phyloP scores from a whole-genome alignment of 768 basidiomycete genomes.

The Kwoniella europaea region DNA sequence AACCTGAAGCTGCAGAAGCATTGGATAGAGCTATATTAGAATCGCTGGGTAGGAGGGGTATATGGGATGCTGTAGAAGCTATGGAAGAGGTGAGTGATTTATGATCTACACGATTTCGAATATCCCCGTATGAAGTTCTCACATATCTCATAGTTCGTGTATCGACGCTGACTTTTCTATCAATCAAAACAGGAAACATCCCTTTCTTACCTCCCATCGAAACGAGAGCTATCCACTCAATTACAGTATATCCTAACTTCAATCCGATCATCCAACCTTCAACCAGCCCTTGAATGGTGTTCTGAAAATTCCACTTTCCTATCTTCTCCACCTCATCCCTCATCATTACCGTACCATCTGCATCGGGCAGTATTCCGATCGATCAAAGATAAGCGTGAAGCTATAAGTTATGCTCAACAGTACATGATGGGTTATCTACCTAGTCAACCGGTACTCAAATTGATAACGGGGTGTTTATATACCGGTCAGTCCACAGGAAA shows the following conservation, averaged over 20 bases:
- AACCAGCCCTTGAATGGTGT: constrained; percentile 83
- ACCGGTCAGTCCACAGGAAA: constrained; percentile 52
- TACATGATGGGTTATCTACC: constrained; percentile 70
- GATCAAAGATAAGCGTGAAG: constrained; percentile 64
- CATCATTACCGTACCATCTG: constrained; percentile 84
- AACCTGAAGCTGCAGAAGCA: constrained; percentile 34
- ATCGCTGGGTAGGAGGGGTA: constrained; percentile 48
- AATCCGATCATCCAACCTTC: constrained; percentile 47
- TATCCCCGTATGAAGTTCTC: no score
- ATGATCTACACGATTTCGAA: no score
- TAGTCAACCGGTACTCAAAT: constrained; percentile 45
- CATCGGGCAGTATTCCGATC: constrained; percentile 89
- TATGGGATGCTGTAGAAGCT: constrained; percentile 50
- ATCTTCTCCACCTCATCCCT: constrained; percentile 65
- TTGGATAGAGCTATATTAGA: constrained; percentile 49
- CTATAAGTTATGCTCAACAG: constrained; percentile 75
- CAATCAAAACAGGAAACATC: constrained; percentile 36
- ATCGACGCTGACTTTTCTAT: not conserved
- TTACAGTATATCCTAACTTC: constrained; percentile 43
- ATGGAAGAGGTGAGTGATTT: constrained; percentile 39
- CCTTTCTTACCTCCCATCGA: constrained; percentile 31
- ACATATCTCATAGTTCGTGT: no score
- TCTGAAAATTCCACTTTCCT: constrained; percentile 70
- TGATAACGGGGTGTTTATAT: constrained; percentile 48
- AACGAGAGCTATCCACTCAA: constrained; percentile 28